Evolutionary conservation across 2,329 filamentous ascomycete species (phyloP).

Genomic region (Didymosphaeria variabile): DNA sequence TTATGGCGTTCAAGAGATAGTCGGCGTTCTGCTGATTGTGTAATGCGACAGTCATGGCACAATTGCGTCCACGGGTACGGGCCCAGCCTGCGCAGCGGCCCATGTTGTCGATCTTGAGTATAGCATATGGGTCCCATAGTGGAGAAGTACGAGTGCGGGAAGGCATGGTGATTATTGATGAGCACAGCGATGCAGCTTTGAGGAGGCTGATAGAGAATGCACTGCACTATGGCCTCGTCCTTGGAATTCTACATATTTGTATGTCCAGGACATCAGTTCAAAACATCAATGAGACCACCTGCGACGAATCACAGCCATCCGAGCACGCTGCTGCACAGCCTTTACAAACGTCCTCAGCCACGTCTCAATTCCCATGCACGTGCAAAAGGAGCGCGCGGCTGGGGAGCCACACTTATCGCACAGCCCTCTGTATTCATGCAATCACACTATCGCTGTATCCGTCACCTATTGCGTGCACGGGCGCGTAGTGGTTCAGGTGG

Average conservation of each 20-base stretch:
- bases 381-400: constrained; percentile 8
- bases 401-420: background rate
- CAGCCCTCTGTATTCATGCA: background rate
- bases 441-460: background rate
- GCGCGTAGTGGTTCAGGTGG: no score
- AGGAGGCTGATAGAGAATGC: background rate
- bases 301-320: background rate
- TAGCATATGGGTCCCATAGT: constrained; percentile 20
- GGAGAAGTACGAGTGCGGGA: background rate
- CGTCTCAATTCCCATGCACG: background rate
- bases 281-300: background rate
- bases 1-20: constrained; percentile 15
- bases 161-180: background rate
- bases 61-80: constrained; percentile 20
- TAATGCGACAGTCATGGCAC: constrained; percentile 11
- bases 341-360: constrained; percentile 7
- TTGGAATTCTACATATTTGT: background rate
- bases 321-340: background rate
- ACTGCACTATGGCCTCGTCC: background rate
- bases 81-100: constrained; percentile 25
- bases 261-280: background rate
- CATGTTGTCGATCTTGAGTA: constrained; percentile 22
- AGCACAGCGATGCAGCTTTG: background rate
- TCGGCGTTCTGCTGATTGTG: constrained; percentile 10
- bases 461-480: no score